Base-by-base conservation (phyloP, 2,329 filamentous ascomycete genomes). In the Fusarium sp. region DNA sequence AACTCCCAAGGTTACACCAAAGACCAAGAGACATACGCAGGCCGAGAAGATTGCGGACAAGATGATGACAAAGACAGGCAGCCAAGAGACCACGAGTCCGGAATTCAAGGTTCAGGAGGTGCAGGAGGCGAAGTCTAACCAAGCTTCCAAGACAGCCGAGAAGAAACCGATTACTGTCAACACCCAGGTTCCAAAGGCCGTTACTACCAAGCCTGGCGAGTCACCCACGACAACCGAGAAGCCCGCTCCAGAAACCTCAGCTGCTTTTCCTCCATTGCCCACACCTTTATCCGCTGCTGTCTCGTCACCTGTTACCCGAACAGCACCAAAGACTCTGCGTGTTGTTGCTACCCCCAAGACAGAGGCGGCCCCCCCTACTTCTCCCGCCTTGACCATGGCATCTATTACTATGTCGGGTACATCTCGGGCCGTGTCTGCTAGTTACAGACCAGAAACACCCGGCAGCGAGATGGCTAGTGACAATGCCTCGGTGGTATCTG, bases 401-500 rank as follows among this genome's bases (percentile, higher is more conserved):
- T 76, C 76, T 4, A 62, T 72, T 14, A 67, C 70, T 14, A 58
- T 71, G 44, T 64, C 72, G 33, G 57, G 66, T 32, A 53, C 63
- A n/a, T 72, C 73, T 10, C 71, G 74, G 48, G 70, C 66, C 3
- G 56, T 74, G 19, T 74, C 72, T 14, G 49, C 59, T 10, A 71
- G 67, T 6, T 71, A 88, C 53, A 80, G 84, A 7, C 89, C 91
- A n/a, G 87, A 86, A 25, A 93, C 90, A 1, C 90, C 91, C 0
- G 84, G 79, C 1, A 93, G 89, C 70, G 91, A 93, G 69, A 80
- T 86, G 52, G 81, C 91, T 32, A 92, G 89, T n/a, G 91, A 94
- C 70, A 91, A 84, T 50, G 87, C 90, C 10, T 93, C 89, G 0
- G 79, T 93, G 19, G 82, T 91, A 5, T 93, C 91, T 14, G 82